A percentile compares a stretch with the other conserved stretches of the same genome.
Evolutionary conservation across 73 alveolate genomes (phyloP).

Genomic region (Tetrahymena borealis): DNA sequence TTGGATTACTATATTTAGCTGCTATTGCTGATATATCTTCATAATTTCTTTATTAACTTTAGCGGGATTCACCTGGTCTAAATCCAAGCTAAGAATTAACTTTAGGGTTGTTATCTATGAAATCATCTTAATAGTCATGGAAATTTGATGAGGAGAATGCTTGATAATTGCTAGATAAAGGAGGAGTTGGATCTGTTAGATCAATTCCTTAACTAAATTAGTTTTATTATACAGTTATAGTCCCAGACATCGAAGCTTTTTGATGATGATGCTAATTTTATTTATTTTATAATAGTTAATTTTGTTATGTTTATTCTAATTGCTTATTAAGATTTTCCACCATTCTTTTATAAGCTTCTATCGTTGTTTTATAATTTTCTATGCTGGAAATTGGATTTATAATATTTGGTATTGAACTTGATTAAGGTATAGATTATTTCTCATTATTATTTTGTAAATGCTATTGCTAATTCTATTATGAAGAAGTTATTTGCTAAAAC

Average conservation of each 20-base stretch:
- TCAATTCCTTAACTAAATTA: no score
- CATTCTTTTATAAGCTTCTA: not conserved
- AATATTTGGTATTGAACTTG: not conserved
- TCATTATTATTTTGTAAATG: not conserved
- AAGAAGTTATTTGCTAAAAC: not conserved
- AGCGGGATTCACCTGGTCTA: not conserved
- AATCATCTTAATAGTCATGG: not conserved
- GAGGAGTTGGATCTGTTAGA: no score
- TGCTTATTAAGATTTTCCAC: not conserved
- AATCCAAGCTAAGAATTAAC: not conserved
- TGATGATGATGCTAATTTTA: no score
- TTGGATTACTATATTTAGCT: not conserved
- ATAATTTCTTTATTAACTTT: not conserved
- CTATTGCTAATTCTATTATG: no score
- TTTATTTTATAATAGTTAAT: not conserved
- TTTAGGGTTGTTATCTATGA: not conserved
- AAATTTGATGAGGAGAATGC: not conserved
- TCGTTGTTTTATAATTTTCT: not conserved
- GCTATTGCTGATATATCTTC: not conserved
- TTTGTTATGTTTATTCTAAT: not conserved
- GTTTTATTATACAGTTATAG: no score
- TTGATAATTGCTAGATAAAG: not conserved
- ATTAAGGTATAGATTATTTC: not conserved
- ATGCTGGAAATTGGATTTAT: not conserved
- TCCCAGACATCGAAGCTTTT: no score